Evolutionary conservation across 345 rosid genomes (phyloP), one percentile per base, ranked within the genome.

Genomic region (Luvunga scandens): DNA sequence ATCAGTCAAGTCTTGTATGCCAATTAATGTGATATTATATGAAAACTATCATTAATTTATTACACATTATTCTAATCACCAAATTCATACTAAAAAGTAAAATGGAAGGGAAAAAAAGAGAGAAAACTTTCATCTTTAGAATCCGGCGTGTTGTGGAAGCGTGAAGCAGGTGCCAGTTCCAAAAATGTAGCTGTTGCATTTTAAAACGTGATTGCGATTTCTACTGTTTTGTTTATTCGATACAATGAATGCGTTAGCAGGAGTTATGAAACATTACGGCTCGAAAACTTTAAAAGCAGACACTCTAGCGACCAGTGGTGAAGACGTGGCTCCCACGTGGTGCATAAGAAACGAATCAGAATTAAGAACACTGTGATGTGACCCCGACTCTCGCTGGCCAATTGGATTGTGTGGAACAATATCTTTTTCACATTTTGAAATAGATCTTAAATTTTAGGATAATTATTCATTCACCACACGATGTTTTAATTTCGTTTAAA

Each of bases 251-350:
- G 5, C 18, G 16, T 28, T 28, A 14, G 36, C 2, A 25, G 64
- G 64, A 5, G 14, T 33, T 4, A 8, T 10, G 30, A 69, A 25
- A 24, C 25, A 36, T 12, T 66, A 22, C 36, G 7, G 22, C 36
- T 5, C 25, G 61, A 27, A 27, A 28, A n/a, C 7, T 14, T 25
- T 0, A 42, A 45, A 5, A 27, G 28, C 33, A 1, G 10, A 6
- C 55, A 50, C 21, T 50, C 1, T 50, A 4, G 4, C 16, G 9
- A 0, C 14, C 48, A 19, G 6, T 34, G 60, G 48, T 30, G 30
- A 56, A 72, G 9, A 12, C 0, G 22, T 56, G 65, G 65, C 31
- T 39, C 76, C 36, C 65, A 78, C 73, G 79, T 64, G 77, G 76
- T 38, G 67, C 7, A 42, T 67, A 61, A 7, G 39, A 19, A 63